Base-by-base conservation (phyloP, 2,329 filamentous ascomycete species). In the Microdochium bolleyi region DNA sequence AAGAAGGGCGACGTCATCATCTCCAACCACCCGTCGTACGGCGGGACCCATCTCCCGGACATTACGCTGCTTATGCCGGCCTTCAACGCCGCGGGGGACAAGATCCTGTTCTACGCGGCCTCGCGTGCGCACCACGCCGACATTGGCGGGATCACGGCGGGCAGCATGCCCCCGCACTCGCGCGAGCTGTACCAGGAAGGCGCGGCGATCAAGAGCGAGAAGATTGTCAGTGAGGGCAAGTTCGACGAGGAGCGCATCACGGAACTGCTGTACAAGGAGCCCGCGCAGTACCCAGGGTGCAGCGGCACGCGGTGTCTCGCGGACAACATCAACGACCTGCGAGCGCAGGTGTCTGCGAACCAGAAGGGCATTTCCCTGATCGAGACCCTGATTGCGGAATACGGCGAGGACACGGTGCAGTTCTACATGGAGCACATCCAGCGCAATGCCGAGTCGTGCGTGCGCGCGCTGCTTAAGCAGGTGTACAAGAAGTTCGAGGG, bases 11-110 rank as follows among this genome's bases (percentile, higher is more conserved):
- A 94, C 65, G 89, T 94, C 0, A 79, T 94, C 44, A 87, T 92
- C 5, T 88, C 87, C 0, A 94, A 94, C 60, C 89, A 94, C 62
- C 89, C 89, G 1, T 89, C 89, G 65, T 92, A 85, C 61, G 89
- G 89, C 32, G 89, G 89, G 41, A 95, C 89, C 0, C 89, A 94
- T 72, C 70, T 94, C 24, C 89, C 88, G 1, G 88, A 94, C 62
- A 89, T 94, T 53, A 94, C 88, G 0, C 84, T 91, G 24, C 79
- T 90, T 53, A 92, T 88, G 32, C 88, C 88, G 0, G 87, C 88
- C 1, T 92, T 92, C 67, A 83, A 83, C 57, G 65, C 68, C 16
- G 65, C 66, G 37, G 84, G 84, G 2, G 80, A 86, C 53, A 80
- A 85, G 16, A 91, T 92, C 54, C 77, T 92, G 52, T 92, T 92